These are phyloP conservation scores for Leishmania major DNA, from an alignment of 208 protist species.

Conservation along the genomic window DNA sequence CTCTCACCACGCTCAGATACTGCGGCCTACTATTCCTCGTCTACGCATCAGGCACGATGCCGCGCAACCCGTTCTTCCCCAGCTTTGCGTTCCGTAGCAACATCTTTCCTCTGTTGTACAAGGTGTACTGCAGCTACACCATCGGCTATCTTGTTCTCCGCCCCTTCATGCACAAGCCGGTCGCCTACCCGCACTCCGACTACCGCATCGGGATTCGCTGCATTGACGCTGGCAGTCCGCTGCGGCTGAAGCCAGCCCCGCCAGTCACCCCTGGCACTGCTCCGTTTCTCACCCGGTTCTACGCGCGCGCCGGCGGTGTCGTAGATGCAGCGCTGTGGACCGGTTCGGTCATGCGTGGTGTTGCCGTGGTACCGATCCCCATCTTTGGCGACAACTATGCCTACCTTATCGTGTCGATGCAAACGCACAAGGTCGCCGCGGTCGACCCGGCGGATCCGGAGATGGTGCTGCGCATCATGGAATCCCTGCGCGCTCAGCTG, in stretches of 20 bases:
- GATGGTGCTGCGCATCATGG: constrained; percentile 53
- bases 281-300: constrained; percentile 19
- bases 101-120: constrained; percentile 75
- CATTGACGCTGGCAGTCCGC: constrained; percentile 29
- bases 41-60: constrained; percentile 49
- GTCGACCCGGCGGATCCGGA: constrained; percentile 84
- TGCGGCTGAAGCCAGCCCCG: constrained; percentile 16
- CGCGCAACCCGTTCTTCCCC: constrained; percentile 66
- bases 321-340: constrained; percentile 25
- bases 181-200: constrained; percentile 75
- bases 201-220: constrained; percentile 71
- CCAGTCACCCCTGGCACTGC: neutral
- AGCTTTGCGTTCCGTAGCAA: constrained; percentile 46
- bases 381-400: constrained; percentile 92
- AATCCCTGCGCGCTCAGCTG: constrained; percentile 38
- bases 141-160: constrained; percentile 68
- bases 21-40: constrained; percentile 33
- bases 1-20: constrained; percentile 27
- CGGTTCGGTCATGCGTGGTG: constrained; percentile 3
- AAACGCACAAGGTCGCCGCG: constrained; percentile 51
- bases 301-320: constrained; percentile 16
- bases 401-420: constrained; percentile 80
- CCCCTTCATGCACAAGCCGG: constrained; percentile 54
- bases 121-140: constrained; percentile 65
- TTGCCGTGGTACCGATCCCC: constrained; percentile 75